Percentiles rank a stretch among this genome's conserved stretches.
Conservation (phyloP, 1,284 basidiomycete genomes). For the Heterobasidion occidentale region DNA sequence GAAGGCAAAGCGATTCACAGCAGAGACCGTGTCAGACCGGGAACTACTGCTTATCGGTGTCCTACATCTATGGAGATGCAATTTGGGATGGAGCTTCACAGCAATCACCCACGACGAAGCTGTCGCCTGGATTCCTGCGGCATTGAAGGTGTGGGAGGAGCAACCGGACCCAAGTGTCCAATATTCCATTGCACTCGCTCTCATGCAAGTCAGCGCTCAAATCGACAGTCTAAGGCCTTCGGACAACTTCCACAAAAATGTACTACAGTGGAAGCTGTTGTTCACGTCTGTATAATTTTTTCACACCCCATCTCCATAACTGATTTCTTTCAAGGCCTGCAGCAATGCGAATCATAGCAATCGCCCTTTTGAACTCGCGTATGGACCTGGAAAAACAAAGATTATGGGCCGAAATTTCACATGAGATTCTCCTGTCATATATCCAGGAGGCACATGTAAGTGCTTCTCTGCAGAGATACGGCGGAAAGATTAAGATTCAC, state of each 20-base stretch:
- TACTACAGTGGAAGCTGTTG: conserved; percentile 27
- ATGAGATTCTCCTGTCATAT: conserved; percentile 37
- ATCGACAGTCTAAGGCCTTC: conserved; percentile 33
- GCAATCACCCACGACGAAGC: conserved; percentile 26
- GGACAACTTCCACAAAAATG: conserved; percentile 24
- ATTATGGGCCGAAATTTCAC: conserved; percentile 56
- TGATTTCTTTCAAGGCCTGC: conserved; percentile 35
- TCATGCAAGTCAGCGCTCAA: conserved; percentile 37
- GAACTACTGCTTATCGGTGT: conserved; percentile 62
- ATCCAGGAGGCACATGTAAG: conserved; percentile 11
- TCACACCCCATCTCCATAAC: conserved; percentile 10
- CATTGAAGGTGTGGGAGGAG: conserved; percentile 50
- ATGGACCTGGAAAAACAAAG: conserved; percentile 54
- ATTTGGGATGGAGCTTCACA: conserved; percentile 42
- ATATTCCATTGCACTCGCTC: conserved; percentile 42
- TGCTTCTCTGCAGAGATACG: neutral
- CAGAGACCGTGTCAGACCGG: conserved; percentile 53
- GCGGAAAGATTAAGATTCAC: neutral
- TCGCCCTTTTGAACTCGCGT: conserved; percentile 49
- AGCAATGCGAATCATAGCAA: conserved; percentile 47
- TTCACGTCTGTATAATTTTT: conserved; percentile 23
- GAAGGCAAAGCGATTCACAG: conserved; percentile 46
- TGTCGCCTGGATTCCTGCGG: conserved; percentile 35
- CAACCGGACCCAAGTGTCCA: conserved; percentile 59
- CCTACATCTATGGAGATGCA: conserved; percentile 58